A percentile compares a stretch with the other conserved stretches of the same genome.
Conservation (phyloP, 2,329 filamentous ascomycete species). For the Sordariomycetes sp. region DNA sequence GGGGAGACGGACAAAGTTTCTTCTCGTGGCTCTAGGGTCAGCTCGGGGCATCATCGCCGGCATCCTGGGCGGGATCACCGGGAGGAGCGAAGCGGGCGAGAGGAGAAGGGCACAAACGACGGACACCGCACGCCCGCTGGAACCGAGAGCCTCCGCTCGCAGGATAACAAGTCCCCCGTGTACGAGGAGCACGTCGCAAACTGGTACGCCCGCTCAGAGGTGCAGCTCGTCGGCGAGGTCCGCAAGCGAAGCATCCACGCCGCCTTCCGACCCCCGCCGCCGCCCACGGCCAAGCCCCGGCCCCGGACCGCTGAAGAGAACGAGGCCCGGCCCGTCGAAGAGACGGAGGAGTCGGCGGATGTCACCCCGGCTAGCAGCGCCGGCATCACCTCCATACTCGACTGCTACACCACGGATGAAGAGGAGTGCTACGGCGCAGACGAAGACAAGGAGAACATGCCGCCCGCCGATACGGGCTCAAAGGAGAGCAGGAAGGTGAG, state of each 20-base stretch:
- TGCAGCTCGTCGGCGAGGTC: not conserved
- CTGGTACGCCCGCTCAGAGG: not conserved
- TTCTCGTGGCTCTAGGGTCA: too few species aligned
- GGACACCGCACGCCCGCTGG: too few species aligned
- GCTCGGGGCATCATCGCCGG: too few species aligned
- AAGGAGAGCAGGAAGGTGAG: not conserved
- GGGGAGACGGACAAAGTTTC: not conserved
- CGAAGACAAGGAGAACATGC: too few species aligned
- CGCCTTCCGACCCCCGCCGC: not conserved
- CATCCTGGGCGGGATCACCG: too few species aligned
- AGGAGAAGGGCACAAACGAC: too few species aligned
- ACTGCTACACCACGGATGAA: not conserved
- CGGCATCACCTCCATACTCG: not conserved
- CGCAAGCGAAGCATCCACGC: not conserved
- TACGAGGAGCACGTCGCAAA: not conserved
- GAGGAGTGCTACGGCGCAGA: not conserved
- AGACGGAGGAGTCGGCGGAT: too few species aligned
- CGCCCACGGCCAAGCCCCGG: not conserved
- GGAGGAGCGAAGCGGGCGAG: too few species aligned
- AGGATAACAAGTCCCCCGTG: not conserved
- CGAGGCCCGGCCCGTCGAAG: too few species aligned
- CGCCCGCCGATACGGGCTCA: not conserved
- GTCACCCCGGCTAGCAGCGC: too few species aligned
- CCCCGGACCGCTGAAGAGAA: too few species aligned
- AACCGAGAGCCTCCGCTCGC: too few species aligned